phyloP scores from a whole-genome alignment of 1,284 basidiomycete genomes.

The Ustilago lituana region DNA sequence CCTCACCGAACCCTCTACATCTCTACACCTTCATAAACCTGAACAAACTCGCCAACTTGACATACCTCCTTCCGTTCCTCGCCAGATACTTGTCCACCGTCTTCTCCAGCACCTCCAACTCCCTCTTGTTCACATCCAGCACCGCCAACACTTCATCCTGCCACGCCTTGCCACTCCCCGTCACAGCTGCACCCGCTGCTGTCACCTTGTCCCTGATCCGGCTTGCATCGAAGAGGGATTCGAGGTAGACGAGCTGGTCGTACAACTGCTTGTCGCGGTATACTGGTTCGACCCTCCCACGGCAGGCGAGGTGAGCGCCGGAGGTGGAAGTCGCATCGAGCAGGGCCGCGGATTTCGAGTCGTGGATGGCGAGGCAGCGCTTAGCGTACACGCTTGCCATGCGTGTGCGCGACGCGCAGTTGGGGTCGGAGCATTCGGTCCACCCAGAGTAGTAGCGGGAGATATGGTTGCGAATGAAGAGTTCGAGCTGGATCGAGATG shows the following conservation, averaged over 20 bases:
- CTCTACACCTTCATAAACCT: constrained; percentile 56
- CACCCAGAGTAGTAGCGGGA: constrained; percentile 87
- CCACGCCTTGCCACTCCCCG: constrained; percentile 18
- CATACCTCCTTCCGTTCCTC: constrained; percentile 60
- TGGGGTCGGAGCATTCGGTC: constrained; percentile 85
- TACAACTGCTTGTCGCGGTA: constrained; percentile 65
- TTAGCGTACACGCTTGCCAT: constrained; percentile 91
- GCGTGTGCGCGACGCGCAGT: constrained; percentile 83
- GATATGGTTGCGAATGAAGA: constrained; percentile 81
- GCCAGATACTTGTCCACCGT: constrained; percentile 57
- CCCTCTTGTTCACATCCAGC: constrained; percentile 33
- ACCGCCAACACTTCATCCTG: constrained; percentile 42
- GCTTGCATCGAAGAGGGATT: constrained; percentile 53
- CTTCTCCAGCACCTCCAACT: constrained; percentile 30
- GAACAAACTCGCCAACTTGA: constrained; percentile 61
- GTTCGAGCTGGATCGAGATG: constrained; percentile 78
- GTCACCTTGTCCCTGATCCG: constrained; percentile 21
- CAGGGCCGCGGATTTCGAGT: constrained; percentile 23
- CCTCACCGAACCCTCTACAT: not conserved
- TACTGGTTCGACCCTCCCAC: constrained; percentile 37
- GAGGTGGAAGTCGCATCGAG: constrained; percentile 17
- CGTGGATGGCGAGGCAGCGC: constrained; percentile 57
- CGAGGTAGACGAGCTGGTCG: constrained; percentile 62
- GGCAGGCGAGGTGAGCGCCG: constrained; percentile 36
- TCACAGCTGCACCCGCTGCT: not conserved